Conservation (phyloP, 2,329 filamentous ascomycete species). For the Ophiostoma himal-ulmi region DNA sequence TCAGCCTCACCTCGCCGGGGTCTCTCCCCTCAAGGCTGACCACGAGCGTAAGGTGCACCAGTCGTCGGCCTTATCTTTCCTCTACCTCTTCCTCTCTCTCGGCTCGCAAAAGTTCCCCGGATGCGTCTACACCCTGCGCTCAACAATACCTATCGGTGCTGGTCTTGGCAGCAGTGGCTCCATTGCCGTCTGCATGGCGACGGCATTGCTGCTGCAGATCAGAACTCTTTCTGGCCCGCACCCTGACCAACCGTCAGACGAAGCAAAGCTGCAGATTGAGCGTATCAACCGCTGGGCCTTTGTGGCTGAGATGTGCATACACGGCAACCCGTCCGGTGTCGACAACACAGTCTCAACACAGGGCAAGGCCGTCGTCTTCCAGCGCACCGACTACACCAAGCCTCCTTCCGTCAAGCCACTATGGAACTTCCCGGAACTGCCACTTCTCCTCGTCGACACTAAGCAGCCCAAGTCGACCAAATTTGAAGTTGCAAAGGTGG, state of each 20-base stretch:
- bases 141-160: constrained; percentile 86
- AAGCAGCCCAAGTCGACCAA: constrained; percentile 80
- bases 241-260: constrained; percentile 78
- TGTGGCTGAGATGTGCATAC: constrained; percentile 93
- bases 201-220: constrained; percentile 80
- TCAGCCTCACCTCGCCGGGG: constrained; percentile 66
- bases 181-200: constrained; percentile 80
- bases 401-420: constrained; percentile 72
- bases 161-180: constrained; percentile 92
- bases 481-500: constrained; percentile 81
- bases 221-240: constrained; percentile 85
- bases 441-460: constrained; percentile 84
- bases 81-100: constrained; percentile 88
- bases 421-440: constrained; percentile 85
- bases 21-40: constrained; percentile 62
- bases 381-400: constrained; percentile 68
- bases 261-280: constrained; percentile 85
- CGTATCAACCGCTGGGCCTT: constrained; percentile 98
- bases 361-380: constrained; percentile 90
- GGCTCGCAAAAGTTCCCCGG: constrained; percentile 72
- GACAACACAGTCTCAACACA: constrained; percentile 95
- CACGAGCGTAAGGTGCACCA: constrained; percentile 78
- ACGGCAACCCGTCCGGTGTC: constrained; percentile 92
- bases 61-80: constrained; percentile 73
- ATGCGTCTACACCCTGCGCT: constrained; percentile 84